Conservation (phyloP, 1,284 basidiomycete genomes). For the Rugosomyces carneus region DNA sequence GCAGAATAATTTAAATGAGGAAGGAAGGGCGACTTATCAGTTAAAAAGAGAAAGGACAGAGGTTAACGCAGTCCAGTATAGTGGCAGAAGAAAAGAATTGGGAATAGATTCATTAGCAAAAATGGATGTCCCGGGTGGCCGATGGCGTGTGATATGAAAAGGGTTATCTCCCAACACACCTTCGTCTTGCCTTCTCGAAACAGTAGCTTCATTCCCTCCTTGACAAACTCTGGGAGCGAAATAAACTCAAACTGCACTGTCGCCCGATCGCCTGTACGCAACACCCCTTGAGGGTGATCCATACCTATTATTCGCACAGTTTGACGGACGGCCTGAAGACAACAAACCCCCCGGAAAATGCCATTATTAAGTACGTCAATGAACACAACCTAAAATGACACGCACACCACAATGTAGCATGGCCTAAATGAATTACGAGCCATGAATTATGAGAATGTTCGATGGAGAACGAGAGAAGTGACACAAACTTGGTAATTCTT, state of each 20-base stretch:
- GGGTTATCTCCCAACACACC: slow-evolving; percentile 41
- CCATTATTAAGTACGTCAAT: slow-evolving; percentile 1
- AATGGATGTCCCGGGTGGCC: too few relatives aligned
- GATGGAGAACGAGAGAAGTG: background rate
- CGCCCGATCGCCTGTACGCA: slow-evolving; percentile 87
- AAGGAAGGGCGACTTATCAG: slow-evolving; percentile 6
- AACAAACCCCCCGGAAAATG: background rate
- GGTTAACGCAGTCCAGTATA: background rate
- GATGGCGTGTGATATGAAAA: too few relatives aligned
- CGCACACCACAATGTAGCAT: slow-evolving; percentile 82
- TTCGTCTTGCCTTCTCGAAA: slow-evolving; percentile 94
- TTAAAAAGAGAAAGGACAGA: slow-evolving; percentile 7
- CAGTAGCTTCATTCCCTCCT: slow-evolving; percentile 86
- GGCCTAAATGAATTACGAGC: slow-evolving; percentile 46
- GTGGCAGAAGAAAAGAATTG: background rate
- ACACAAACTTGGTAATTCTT: slow-evolving; percentile 74
- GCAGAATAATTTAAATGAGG: background rate
- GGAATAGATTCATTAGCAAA: too few relatives aligned
- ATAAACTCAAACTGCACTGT: slow-evolving; percentile 90
- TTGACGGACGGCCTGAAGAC: slow-evolving; percentile 70
- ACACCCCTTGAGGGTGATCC: slow-evolving; percentile 80
- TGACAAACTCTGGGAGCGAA: slow-evolving; percentile 84
- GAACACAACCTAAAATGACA: slow-evolving; percentile 12
- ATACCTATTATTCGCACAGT: slow-evolving; percentile 87
- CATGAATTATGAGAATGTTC: too few relatives aligned